phyloP scores from a whole-genome alignment of 305 asterid species.

The Fraxinus dipetala region DNA sequence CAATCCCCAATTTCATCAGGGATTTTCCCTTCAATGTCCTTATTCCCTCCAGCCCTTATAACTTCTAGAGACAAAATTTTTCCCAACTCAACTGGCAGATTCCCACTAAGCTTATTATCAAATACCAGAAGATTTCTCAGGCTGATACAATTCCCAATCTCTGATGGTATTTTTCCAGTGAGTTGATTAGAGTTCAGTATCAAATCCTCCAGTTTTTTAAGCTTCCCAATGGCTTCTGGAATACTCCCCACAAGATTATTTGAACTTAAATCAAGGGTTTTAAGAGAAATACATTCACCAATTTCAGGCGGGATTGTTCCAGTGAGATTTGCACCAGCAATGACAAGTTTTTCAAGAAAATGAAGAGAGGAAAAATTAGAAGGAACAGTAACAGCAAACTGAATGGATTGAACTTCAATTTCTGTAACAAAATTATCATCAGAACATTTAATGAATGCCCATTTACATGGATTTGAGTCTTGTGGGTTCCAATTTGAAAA shows the following conservation, averaged over 20 bases:
- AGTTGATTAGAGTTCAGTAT: slow-evolving; percentile 57
- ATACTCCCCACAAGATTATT: slow-evolving; percentile 57
- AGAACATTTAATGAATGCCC: slow-evolving; percentile 63
- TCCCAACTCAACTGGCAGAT: slow-evolving; percentile 57
- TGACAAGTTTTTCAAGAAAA: slow-evolving; percentile 42
- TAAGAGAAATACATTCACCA: slow-evolving; percentile 52
- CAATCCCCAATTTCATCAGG: slow-evolving; percentile 62
- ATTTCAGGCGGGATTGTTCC: slow-evolving; percentile 63
- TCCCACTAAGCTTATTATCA: slow-evolving; percentile 67
- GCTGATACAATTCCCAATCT: slow-evolving; percentile 46
- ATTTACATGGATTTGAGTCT: slow-evolving; percentile 59
- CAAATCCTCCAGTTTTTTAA: slow-evolving; percentile 53
- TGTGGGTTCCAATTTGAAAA: slow-evolving; percentile 58
- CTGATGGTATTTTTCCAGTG: slow-evolving; percentile 60
- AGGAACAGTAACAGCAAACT: slow-evolving; percentile 57
- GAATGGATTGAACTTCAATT: slow-evolving; percentile 50
- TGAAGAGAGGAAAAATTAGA: slow-evolving; percentile 56
- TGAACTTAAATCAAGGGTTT: slow-evolving; percentile 53
- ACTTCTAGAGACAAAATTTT: slow-evolving; percentile 37
- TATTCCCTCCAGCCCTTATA: slow-evolving; percentile 72
- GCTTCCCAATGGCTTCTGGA: slow-evolving; percentile 52
- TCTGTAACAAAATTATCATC: slow-evolving; percentile 36
- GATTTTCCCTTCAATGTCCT: slow-evolving; percentile 56
- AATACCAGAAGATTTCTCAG: slow-evolving; percentile 43
- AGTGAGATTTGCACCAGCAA: slow-evolving; percentile 68